Conservation (phyloP, 2,329 filamentous ascomycete species). For the Colletotrichum tamarilloi region DNA sequence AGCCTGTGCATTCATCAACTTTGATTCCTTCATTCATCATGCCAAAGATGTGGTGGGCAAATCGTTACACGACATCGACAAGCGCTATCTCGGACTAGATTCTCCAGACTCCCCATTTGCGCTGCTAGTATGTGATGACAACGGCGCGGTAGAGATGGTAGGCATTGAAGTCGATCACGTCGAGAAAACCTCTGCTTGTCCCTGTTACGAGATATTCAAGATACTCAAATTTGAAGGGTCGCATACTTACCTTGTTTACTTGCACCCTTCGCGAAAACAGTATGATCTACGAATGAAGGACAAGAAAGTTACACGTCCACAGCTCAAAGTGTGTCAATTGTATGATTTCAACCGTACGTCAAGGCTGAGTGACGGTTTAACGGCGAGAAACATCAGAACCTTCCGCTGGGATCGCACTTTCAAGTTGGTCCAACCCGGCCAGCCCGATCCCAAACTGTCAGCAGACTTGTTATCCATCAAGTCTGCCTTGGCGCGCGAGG, state of each 20-base stretch:
- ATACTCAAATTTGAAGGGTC: too few relatives aligned
- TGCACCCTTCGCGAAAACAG: too few relatives aligned
- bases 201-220: too few relatives aligned
- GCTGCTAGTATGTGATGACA: neutral
- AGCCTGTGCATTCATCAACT: neutral
- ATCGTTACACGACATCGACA: neutral
- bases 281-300: too few relatives aligned
- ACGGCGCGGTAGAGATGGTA: neutral
- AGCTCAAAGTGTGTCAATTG: neutral
- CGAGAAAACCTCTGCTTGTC: accelerated
- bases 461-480: neutral
- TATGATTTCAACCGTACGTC: neutral
- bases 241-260: too few relatives aligned
- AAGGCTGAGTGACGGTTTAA: accelerated
- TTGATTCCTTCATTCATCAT: neutral
- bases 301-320: neutral
- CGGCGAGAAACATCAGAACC: too few relatives aligned
- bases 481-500: neutral
- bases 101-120: neutral
- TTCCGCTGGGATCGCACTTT: neutral
- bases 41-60: neutral
- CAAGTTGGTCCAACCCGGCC: accelerated
- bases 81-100: neutral
- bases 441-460: neutral
- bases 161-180: neutral